Base-by-base conservation (phyloP, 179 eudicot genomes). In the Spinacia oleracea region DNA sequence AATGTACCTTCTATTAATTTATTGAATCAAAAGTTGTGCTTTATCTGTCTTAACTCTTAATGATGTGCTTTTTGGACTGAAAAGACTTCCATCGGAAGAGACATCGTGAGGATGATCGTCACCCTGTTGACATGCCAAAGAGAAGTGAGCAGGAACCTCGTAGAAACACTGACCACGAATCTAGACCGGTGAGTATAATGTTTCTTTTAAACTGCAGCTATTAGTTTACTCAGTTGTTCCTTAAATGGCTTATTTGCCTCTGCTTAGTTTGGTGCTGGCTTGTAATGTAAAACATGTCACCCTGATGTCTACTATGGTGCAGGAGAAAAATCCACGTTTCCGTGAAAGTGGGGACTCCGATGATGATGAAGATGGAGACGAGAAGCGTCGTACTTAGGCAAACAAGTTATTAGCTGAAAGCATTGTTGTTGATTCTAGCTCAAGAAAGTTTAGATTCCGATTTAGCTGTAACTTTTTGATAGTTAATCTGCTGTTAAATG, bases 251-350 rank as follows among this genome's bases (percentile, higher is more conserved):
- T 63, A n/a, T n/a, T n/a, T n/a, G n/a, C 40, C 40, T 38, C 40
- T 38, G 40, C 40, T 38, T 38, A 38, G 4, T 38, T 38, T 38
- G 40, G 1, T 38, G 4, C 40, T n/a, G 43, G 27, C 31, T 43
- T 6, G 14, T 67, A 38, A 67, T 55, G 43, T 46, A 43, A 71
- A 45, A 70, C 2, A 68, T 56, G 29, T 42, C 40, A 63, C 29
- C 18, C 55, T 50, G 60, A 76, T 63, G 18, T n/a, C n/a, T 27
- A 7, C 18, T 56, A 23, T 27, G 40, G 23, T 73, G 68, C 96
- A 94, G 98, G 98, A 93, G 87, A 94, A 93, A 88, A 94, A 94
- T 80, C 98, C 98, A 42, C 91, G 98, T 42, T 94, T 93, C 70
- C 94, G 97, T 71, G 97, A 94, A 83, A 90, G 92, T 77, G 98